These are phyloP conservation scores for Rhexocercosporidium sp. DNA, from an alignment of 2,329 filamentous ascomycete genomes.

Conservation along the genomic window DNA sequence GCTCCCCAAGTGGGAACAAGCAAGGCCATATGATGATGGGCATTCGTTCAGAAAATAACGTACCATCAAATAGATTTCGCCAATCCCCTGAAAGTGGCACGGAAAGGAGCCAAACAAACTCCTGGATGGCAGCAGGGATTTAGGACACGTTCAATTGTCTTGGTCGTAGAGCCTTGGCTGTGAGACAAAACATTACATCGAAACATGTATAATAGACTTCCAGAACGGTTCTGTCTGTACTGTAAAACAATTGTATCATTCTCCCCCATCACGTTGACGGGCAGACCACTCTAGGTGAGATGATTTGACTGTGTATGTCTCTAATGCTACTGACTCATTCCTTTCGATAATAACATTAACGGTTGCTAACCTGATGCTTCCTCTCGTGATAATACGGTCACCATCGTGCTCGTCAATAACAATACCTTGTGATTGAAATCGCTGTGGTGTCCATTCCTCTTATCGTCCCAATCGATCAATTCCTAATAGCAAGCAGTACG, in stretches of 20 bases:
- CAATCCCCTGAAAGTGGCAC: not conserved
- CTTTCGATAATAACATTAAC: not conserved
- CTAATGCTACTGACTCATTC: not conserved
- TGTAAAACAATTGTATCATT: not conserved
- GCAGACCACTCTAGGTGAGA: too few relatives aligned
- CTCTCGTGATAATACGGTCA: not conserved
- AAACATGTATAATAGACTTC: not conserved
- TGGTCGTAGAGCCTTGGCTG: too few relatives aligned
- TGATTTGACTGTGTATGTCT: not conserved
- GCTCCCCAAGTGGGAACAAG: not conserved
- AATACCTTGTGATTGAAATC: not conserved
- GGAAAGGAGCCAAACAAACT: not conserved
- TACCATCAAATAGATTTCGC: not conserved
- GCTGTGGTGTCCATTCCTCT: not conserved
- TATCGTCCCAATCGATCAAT: not conserved
- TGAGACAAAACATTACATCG: not conserved
- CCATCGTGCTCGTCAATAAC: not conserved
- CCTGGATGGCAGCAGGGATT: not conserved
- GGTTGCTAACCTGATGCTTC: not conserved
- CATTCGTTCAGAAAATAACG: not conserved
- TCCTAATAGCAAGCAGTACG: not conserved
- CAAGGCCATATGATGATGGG: not conserved
- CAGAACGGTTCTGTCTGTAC: not conserved
- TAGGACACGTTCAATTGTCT: not conserved
- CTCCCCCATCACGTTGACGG: not conserved